phyloP scores from a whole-genome alignment of 805 yeast species.

The Saturnispora serradocipensis region DNA sequence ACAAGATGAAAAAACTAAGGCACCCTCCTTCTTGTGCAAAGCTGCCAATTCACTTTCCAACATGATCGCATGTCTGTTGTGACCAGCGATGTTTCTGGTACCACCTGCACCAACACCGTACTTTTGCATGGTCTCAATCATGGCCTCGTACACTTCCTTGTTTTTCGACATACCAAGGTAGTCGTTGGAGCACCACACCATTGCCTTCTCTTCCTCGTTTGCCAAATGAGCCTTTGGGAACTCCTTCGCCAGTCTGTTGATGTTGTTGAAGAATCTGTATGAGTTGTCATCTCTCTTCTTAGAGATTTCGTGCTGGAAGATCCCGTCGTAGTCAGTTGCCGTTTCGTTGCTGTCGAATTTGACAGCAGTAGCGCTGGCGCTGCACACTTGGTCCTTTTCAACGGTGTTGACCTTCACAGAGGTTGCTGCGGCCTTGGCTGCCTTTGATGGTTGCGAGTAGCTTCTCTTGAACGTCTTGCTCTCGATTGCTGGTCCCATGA shows the following conservation, averaged over 20 bases:
- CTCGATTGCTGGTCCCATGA: conserved; percentile 66
- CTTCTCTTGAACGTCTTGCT: conserved; percentile 32
- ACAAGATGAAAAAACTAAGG: conserved; percentile 91
- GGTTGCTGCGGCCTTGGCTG: conserved; percentile 35
- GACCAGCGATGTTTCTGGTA: conserved; percentile 98
- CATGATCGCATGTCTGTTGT: conserved; percentile 78
- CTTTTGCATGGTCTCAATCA: conserved; percentile 71
- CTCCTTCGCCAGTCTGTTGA: conserved; percentile 88
- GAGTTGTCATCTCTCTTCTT: conserved; percentile 82
- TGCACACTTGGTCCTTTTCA: conserved; percentile 25
- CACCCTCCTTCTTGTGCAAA: conserved; percentile 89
- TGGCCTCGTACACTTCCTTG: conserved; percentile 57
- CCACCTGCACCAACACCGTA: conserved; percentile 99
- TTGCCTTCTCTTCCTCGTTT: conserved; percentile 68
- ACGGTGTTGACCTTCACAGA: conserved; percentile 18
- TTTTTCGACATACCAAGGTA: conserved; percentile 92
- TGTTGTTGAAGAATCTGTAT: conserved; percentile 93
- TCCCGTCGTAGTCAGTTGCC: conserved; percentile 62
- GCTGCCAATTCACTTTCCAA: conserved; percentile 84
- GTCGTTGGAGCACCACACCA: conserved; percentile 99
- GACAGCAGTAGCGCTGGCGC: conserved; percentile 20
- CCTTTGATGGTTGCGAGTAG: conserved; percentile 40
- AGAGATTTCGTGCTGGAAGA: conserved; percentile 55
- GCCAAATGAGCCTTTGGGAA: conserved; percentile 90
- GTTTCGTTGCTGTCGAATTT: conserved; percentile 37